These are phyloP conservation scores for Corymbia calophylla DNA, from an alignment of 441 rosid genomes.

Conservation along the genomic window DNA sequence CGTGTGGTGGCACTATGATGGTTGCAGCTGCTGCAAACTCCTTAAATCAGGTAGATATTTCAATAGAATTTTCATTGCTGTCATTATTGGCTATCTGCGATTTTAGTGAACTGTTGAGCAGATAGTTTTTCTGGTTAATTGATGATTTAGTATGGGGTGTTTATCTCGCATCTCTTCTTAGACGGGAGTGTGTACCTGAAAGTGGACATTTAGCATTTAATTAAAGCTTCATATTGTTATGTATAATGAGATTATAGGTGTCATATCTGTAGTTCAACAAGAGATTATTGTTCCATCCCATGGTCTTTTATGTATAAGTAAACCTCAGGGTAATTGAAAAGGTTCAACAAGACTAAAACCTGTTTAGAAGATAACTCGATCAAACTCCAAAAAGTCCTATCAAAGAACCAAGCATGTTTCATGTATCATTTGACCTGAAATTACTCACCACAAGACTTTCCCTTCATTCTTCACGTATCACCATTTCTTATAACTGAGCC, in stretches of 20 bases:
- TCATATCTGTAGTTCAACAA: neutral
- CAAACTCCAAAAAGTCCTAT: neutral
- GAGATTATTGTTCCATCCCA: neutral
- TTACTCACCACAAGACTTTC: neutral
- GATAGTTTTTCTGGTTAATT: neutral
- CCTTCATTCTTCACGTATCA: neutral
- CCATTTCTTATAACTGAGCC: neutral
- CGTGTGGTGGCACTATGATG: constrained; percentile 97
- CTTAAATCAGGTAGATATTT: constrained; percentile 65
- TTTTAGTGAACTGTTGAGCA: neutral
- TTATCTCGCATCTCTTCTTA: neutral
- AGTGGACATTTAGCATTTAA: neutral
- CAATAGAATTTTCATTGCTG: neutral
- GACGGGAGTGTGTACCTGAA: neutral
- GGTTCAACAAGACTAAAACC: neutral
- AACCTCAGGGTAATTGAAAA: neutral
- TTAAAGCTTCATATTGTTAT: neutral
- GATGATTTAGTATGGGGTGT: neutral
- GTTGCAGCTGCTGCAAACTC: constrained; percentile 94
- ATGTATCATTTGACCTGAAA: neutral
- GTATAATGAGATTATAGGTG: neutral
- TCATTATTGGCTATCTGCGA: neutral
- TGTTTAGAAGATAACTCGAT: neutral
- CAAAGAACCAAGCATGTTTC: neutral
- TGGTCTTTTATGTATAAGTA: neutral